Base-by-base conservation (phyloP, 257 asterid species). In the Rehmannia glutinosa region DNA sequence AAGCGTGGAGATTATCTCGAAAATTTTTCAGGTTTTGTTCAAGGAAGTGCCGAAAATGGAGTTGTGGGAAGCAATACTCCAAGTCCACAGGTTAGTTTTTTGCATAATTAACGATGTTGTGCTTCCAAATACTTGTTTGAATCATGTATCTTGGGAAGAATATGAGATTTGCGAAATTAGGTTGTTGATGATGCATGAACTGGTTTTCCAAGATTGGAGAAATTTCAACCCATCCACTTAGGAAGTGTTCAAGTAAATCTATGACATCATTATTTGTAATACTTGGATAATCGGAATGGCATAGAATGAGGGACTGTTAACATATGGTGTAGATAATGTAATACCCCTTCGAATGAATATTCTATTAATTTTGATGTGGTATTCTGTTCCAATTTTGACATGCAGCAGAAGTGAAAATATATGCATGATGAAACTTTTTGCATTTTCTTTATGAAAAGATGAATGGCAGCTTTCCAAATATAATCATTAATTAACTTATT, bases 21-120 rank as follows among this genome's bases (percentile, higher is more conserved):
- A 53, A 85, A 64, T 15, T 91, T 94, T 77, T 56, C 78, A 0
- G 97, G 97, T 69, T 94, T 90, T 74, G 69, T 66, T 55, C 95
- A 80, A 51, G 80, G 67, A 51, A 70, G 77, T 64, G 68, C 68
- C 15, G 73, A 73, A 57, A 72, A 71, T 70, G 80, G 70, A 51
- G 64, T 24, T 68, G 43, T 62, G 38, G 73, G 90, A 56, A 84
- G 95, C 72, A 76, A 75, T 62, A 87, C 95, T 68, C 81, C 96
- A 25, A 88, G 95, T 77, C 96, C 92, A n/a, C 87, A 83, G 83
- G 99, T 90, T 74, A 61, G 65, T 41, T 32, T 42, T 50, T 30
- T 30, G 41, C 16, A 12, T 36, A 3, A 4, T 25, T 19, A 9
- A n/a, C 30, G 33, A 20, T 50, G 5, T 45, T 58, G 20, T 16